Evolutionary conservation across 176 grass and related monocot species (phyloP).

Genomic region (Avena sativa): DNA sequence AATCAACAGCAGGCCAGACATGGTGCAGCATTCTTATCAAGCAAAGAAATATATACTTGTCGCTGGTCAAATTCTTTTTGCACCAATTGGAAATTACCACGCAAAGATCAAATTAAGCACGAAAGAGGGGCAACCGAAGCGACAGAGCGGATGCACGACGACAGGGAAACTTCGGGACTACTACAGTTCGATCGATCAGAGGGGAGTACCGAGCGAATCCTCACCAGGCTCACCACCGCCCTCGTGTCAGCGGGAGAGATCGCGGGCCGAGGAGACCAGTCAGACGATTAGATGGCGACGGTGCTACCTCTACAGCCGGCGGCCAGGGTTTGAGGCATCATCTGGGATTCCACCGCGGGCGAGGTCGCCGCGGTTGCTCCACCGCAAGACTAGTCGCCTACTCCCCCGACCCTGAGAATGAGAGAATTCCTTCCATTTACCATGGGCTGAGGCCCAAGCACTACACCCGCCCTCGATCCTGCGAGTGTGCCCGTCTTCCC

Average conservation of each 20-base stretch:
- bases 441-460: background rate
- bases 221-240: background rate
- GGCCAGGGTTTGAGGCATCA: background rate
- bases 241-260: background rate
- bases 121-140: no score
- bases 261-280: background rate
- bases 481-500: background rate
- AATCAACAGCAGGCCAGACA: background rate
- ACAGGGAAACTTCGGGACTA: no score
- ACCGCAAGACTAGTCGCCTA: background rate
- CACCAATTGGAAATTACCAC: background rate
- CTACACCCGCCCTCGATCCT: background rate
- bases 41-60: background rate
- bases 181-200: no score
- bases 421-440: background rate
- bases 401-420: background rate
- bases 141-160: no score
- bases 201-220: background rate
- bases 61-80: background rate
- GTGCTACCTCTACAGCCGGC: background rate
- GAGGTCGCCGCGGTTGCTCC: conserved; percentile 10
- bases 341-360: background rate
- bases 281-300: background rate
- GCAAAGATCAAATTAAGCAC: no score
- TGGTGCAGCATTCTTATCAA: background rate